Percentiles rank a stretch among this genome's conserved stretches.
Conservation (phyloP, 192 early-diverging fungal species). For the Funneliformis geosporum region DNA sequence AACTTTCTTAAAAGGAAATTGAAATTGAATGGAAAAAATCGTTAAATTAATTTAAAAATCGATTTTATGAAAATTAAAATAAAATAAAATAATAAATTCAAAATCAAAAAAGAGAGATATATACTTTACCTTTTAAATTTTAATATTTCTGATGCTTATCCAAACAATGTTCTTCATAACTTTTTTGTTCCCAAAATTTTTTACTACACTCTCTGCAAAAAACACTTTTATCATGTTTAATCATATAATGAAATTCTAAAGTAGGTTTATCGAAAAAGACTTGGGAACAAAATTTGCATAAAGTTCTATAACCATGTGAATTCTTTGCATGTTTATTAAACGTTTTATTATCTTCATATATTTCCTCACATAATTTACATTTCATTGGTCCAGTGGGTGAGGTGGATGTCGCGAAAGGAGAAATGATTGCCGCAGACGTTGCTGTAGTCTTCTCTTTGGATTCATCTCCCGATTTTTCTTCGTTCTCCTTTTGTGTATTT, state of each 20-base stretch:
- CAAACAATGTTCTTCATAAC: background rate
- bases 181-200: background rate
- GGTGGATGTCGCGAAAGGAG: background rate
- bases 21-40: no score
- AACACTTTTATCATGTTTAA: background rate
- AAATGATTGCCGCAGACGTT: background rate
- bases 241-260: background rate
- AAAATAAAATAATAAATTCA: no score
- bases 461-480: no score
- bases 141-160: background rate
- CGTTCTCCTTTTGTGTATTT: background rate
- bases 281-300: background rate
- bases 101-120: no score
- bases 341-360: background rate
- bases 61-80: no score
- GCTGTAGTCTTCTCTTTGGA: background rate
- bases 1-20: no score
- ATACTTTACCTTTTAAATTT: background rate
- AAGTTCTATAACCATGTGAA: background rate
- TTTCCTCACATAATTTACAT: background rate
- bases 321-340: background rate
- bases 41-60: no score
- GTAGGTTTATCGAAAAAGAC: background rate
- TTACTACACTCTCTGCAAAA: background rate
- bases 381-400: background rate